Base-by-base conservation (phyloP, 2,329 filamentous ascomycete species). In the Calonectria montana region DNA sequence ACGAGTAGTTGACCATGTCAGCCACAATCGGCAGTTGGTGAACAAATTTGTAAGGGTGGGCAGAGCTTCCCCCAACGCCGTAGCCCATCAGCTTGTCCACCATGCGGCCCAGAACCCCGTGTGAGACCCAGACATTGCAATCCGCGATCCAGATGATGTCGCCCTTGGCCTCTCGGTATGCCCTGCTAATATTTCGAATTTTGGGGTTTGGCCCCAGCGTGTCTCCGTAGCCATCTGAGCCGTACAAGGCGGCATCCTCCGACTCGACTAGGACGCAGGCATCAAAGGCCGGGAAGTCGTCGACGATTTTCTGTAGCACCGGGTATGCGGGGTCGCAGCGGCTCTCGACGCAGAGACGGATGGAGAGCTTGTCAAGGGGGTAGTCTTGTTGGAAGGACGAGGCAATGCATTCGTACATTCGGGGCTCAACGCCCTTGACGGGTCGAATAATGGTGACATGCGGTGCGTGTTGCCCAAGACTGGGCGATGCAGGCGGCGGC, bases 161-260 rank as follows among this genome's bases (percentile, higher is more conserved):
- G 1, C 94, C 93, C 74, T 93, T 92, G 2, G 95, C 94, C 80
- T 98, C 96, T 31, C 95, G 88, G 81, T 98, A 99, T 2, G 95
- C 96, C 50, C 95, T 91, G 81, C 96, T 98, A 88, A 98, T 94
- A 82, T 99, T 99, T 63, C 97, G 89, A 77, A 99, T 97, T 86
- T 99, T 99, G n/a, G 97, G 97, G 80, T 99, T 99, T 1, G 97
- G 97, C 0, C 97, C 97, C 69, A 98, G 88, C 69, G 90, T 88
- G 73, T 88, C 84, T 62, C 84, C 79, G 57, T 87, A 83, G 65
- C 87, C 88, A 13, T 84, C 83, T 37, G 86, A 78, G 35, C 88
- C 88, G 65, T 91, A 88, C 10, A 97, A 85, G 35, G 91, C 82
- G 0, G 93, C 91, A 81, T 98, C 95, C 71, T 97, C 93, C 62